phyloP scores from a whole-genome alignment of 2,329 filamentous ascomycete genomes.

The Aureobasidium sp. region DNA sequence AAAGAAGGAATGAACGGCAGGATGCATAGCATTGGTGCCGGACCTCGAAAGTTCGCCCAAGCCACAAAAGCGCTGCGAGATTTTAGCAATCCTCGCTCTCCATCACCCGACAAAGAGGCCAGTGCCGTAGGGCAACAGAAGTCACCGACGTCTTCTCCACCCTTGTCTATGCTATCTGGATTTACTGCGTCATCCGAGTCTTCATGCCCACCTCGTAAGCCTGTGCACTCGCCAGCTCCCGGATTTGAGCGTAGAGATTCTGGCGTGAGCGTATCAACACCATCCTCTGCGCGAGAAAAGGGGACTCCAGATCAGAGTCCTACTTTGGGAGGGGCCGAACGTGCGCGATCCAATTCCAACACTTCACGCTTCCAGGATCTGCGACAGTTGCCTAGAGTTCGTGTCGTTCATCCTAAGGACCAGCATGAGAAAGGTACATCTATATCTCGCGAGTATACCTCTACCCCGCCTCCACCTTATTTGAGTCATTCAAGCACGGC shows the following conservation, averaged over 20 bases:
- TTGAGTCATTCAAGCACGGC: constrained; percentile 6
- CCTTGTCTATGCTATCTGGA: not conserved
- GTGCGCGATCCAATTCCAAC: constrained; percentile 12
- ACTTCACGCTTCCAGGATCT: constrained; percentile 22
- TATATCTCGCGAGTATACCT: constrained; percentile 25
- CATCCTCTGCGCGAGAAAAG: not conserved
- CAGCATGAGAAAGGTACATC: constrained; percentile 25
- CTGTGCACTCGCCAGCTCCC: constrained; percentile 5
- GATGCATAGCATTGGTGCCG: constrained; percentile 21
- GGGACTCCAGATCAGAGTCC: not conserved
- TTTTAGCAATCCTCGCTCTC: constrained; percentile 1
- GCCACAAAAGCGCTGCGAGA: constrained; percentile 21
- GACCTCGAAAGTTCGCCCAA: constrained; percentile 22
- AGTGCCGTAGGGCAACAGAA: not conserved
- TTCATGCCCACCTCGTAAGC: not conserved
- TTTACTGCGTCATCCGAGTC: not conserved
- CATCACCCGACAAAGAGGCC: not conserved
- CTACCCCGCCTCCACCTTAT: constrained; percentile 24
- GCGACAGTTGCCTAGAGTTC: constrained; percentile 30
- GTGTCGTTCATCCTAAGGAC: constrained; percentile 29
- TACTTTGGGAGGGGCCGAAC: not conserved
- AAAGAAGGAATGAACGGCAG: constrained; percentile 21
- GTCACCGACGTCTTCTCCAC: not conserved
- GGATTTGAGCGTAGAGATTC: constrained; percentile 13
- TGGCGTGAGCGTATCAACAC: not conserved